These are phyloP conservation scores for Chaetomium olivaceum DNA, from an alignment of 2,329 filamentous ascomycete genomes.

Conservation along the genomic window DNA sequence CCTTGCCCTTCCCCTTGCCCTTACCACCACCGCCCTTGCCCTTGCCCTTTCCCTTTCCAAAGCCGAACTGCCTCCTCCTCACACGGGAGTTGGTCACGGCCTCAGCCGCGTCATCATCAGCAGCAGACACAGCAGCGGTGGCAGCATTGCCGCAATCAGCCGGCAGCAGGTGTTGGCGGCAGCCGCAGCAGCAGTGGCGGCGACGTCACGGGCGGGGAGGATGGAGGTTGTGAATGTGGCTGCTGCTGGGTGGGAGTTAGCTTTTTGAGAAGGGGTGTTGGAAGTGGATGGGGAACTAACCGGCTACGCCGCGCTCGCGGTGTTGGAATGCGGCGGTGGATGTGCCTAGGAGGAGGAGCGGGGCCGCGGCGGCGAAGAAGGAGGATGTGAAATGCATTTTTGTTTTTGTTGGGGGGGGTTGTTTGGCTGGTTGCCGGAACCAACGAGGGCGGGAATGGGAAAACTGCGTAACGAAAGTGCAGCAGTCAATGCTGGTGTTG, in stretches of 20 bases:
- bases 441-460: background rate
- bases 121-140: background rate
- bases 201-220: background rate
- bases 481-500: constrained; percentile 18
- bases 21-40: constrained; percentile 5
- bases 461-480: background rate
- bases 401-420: background rate
- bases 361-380: constrained; percentile 1
- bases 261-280: too few species aligned
- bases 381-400: constrained; percentile 19
- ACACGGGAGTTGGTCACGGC: background rate
- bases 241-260: background rate
- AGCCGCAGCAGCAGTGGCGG: background rate
- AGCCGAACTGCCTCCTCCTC: background rate
- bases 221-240: constrained; percentile 8
- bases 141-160: background rate
- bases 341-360: constrained; percentile 7
- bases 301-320: background rate
- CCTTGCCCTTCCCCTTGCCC: constrained; percentile 13
- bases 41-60: constrained; percentile 2
- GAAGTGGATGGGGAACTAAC: background rate
- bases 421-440: constrained; percentile 7
- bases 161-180: background rate
- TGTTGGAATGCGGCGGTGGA: background rate
- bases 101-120: background rate